These are phyloP conservation scores for Arthrobotrys conoides DNA, from an alignment of 2,329 filamentous ascomycete species.

Conservation along the genomic window DNA sequence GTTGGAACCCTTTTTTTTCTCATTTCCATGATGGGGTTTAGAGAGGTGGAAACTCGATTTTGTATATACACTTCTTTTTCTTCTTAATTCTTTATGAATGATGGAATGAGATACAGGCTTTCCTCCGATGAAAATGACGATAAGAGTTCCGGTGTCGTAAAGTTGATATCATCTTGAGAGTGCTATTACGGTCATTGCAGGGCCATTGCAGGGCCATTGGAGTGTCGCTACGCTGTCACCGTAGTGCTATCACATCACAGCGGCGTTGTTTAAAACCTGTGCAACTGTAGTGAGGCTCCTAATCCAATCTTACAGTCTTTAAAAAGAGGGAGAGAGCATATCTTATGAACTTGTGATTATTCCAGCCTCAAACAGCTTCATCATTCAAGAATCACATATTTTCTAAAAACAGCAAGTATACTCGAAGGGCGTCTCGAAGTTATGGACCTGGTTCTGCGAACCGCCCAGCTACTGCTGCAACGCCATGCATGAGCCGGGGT, in stretches of 20 bases:
- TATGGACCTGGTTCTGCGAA: slow-evolving; percentile 25
- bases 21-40: not conserved
- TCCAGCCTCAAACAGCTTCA: not conserved
- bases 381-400: not conserved
- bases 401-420: slow-evolving; percentile 15
- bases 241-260: not conserved
- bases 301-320: too few relatives aligned
- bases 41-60: not conserved
- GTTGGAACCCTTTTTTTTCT: not conserved
- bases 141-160: not conserved
- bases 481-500: slow-evolving; percentile 39
- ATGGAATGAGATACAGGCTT: not conserved
- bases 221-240: not conserved
- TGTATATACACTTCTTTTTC: slow-evolving; percentile 14
- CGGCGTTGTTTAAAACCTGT: not conserved
- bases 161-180: too few relatives aligned
- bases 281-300: too few relatives aligned
- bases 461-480: slow-evolving; percentile 29
- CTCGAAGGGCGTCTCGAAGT: slow-evolving; percentile 18
- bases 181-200: not conserved
- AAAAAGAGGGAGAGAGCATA: not conserved
- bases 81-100: not conserved
- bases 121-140: not conserved
- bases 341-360: not conserved
- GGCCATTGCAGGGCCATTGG: not conserved